Conservation (phyloP, 768 basidiomycete genomes). For the Termitomyces sp. region DNA sequence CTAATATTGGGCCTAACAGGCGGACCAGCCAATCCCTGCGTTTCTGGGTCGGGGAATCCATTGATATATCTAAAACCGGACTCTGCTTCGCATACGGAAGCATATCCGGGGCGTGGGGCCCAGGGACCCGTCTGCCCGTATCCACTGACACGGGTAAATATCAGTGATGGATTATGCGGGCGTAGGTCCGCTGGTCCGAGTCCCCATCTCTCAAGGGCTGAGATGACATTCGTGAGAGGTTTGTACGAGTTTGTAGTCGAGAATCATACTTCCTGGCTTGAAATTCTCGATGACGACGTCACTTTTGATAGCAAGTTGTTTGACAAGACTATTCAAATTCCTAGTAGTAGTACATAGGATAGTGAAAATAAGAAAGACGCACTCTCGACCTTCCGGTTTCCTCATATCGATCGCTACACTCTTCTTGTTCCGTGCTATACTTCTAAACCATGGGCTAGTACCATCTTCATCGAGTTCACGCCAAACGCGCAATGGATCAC, state of each 20-base stretch:
- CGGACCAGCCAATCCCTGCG: slow-evolving; percentile 50
- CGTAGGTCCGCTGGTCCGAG: slow-evolving; percentile 54
- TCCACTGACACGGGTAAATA: slow-evolving; percentile 84
- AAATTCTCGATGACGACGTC: slow-evolving; percentile 72
- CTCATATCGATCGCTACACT: slow-evolving; percentile 64
- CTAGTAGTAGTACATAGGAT: background rate
- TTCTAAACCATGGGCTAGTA: slow-evolving; percentile 70
- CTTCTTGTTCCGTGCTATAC: slow-evolving; percentile 69
- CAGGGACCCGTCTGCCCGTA: slow-evolving; percentile 76
- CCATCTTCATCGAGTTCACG: slow-evolving; percentile 67
- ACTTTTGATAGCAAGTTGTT: slow-evolving; percentile 52
- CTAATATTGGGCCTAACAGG: slow-evolving; percentile 71
- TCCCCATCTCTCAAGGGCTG: slow-evolving; percentile 68
- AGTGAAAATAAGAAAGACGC: slow-evolving; percentile 7
- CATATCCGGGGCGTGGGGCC: slow-evolving; percentile 65
- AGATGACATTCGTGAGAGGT: background rate
- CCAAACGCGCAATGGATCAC: slow-evolving; percentile 69
- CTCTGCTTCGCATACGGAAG: slow-evolving; percentile 73
- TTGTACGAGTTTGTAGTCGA: background rate
- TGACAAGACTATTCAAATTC: slow-evolving; percentile 44
- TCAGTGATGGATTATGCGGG: slow-evolving; percentile 79
- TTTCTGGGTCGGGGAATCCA: slow-evolving; percentile 51
- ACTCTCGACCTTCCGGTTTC: slow-evolving; percentile 47
- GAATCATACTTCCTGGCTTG: slow-evolving; percentile 64
- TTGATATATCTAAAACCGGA: slow-evolving; percentile 74